A percentile compares a stretch with the other conserved stretches of the same genome.
Conservation (phyloP, 2,329 filamentous ascomycete species). For the Sclerotinia trifoliorum region DNA sequence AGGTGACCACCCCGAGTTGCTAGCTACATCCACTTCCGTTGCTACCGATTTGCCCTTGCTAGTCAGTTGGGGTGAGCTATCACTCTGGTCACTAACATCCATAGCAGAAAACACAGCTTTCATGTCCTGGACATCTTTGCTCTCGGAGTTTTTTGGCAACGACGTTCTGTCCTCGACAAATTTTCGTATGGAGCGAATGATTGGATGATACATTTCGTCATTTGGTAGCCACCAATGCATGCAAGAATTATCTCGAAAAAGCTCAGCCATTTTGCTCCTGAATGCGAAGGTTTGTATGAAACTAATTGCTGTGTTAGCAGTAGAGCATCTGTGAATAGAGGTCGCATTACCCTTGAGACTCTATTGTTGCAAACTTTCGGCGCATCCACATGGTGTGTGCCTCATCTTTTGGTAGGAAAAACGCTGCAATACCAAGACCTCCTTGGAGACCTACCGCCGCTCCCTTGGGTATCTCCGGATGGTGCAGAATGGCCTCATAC, state of each 20-base stretch:
- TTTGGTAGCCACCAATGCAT: constrained; percentile 88
- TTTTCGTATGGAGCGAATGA: constrained; percentile 73
- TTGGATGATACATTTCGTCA: constrained; percentile 69
- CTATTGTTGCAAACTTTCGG: constrained; percentile 73
- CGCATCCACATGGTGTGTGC: constrained; percentile 77
- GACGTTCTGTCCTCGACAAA: constrained; percentile 77
- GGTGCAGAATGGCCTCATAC: constrained; percentile 74
- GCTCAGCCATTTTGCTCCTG: constrained; percentile 69
- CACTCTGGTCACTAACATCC: constrained; percentile 48
- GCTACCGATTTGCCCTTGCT: constrained; percentile 22
- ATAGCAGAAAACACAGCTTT: constrained; percentile 69
- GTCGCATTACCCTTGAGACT: constrained; percentile 66
- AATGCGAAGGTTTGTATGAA: constrained; percentile 79
- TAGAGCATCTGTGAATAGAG: background rate
- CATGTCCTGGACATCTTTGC: constrained; percentile 71
- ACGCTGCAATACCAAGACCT: constrained; percentile 68
- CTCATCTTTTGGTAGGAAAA: constrained; percentile 76
- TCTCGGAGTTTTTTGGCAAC: constrained; percentile 54
- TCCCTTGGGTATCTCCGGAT: constrained; percentile 67
- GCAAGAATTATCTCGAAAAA: constrained; percentile 71
- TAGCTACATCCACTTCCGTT: constrained; percentile 24
- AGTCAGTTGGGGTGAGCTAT: constrained; percentile 21
- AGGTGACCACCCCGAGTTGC: constrained; percentile 22
- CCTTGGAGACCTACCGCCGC: constrained; percentile 72
- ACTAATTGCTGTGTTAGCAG: constrained; percentile 47